Conservation (phyloP, 306 rosid genomes). For the Vigna trinervia region DNA sequence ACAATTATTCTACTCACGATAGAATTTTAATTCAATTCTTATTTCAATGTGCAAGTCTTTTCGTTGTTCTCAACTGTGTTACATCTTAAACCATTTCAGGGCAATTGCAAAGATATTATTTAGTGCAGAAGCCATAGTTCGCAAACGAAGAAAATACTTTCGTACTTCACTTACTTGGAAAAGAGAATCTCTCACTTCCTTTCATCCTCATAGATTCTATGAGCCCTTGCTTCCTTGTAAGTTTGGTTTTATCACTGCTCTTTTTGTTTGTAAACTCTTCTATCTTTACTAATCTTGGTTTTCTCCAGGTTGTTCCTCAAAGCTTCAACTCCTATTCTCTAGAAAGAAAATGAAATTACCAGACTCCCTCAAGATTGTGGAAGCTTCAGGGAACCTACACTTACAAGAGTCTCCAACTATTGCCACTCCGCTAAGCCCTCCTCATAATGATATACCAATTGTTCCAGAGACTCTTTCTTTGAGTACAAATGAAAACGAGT, state of each 20-base stretch:
- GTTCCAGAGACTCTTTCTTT: constrained; percentile 76
- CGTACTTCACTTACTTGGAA: constrained; percentile 47
- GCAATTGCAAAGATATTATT: constrained; percentile 52
- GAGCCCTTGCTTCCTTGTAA: constrained; percentile 72
- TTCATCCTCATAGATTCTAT: constrained; percentile 54
- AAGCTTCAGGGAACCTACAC: constrained; percentile 42
- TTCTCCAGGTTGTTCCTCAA: constrained; percentile 56
- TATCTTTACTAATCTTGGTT: constrained; percentile 47
- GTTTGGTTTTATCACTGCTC: constrained; percentile 46
- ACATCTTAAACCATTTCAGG: constrained; percentile 58
- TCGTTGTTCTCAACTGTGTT: constrained; percentile 11
- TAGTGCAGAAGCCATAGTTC: constrained; percentile 64
- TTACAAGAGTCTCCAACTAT: constrained; percentile 46
- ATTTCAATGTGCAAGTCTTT: constrained; percentile 33
- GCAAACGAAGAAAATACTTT: constrained; percentile 56
- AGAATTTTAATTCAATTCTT: not conserved
- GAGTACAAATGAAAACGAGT: constrained; percentile 42
- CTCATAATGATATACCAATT: constrained; percentile 49
- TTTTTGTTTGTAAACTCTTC: constrained; percentile 20
- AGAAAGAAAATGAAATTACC: constrained; percentile 48
- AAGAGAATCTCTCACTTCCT: constrained; percentile 47
- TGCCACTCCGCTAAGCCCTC: constrained; percentile 55
- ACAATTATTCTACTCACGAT: not conserved
- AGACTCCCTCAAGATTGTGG: constrained; percentile 42
- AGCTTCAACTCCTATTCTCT: constrained; percentile 55